phyloP scores from a whole-genome alignment of 1,139 yeast species.

The Taiozyma sp. region DNA sequence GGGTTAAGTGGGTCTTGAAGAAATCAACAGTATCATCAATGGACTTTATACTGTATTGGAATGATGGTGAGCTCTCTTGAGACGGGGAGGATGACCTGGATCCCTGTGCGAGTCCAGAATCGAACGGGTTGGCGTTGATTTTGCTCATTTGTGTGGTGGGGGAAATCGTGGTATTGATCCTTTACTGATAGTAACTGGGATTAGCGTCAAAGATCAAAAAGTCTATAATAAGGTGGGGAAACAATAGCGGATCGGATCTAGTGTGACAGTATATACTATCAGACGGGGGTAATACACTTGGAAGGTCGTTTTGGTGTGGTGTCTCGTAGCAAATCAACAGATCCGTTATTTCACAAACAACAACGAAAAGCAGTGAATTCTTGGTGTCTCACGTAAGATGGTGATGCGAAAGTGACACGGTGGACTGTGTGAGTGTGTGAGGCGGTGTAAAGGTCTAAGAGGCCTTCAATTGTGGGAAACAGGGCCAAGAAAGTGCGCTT shows the following conservation, averaged over 20 bases:
- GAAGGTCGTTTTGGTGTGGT: background rate
- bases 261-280: background rate
- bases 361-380: background rate
- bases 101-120: constrained; percentile 16
- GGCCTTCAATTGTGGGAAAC: background rate
- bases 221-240: background rate
- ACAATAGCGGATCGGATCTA: background rate
- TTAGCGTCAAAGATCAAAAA: background rate
- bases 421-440: background rate
- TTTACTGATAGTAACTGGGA: background rate
- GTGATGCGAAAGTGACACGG: background rate
- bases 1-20: constrained; percentile 51
- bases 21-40: constrained; percentile 58
- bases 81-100: constrained; percentile 21
- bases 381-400: background rate
- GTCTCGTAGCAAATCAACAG: background rate
- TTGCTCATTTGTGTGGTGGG: background rate
- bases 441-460: background rate
- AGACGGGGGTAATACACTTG: background rate
- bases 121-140: constrained; percentile 27
- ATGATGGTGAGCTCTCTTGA: constrained; percentile 28
- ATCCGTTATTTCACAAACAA: background rate
- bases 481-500: background rate
- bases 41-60: constrained; percentile 48
- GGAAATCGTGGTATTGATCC: background rate